These are phyloP conservation scores for Trichoderma sp. DNA, from an alignment of 2,329 filamentous ascomycete genomes.

Conservation along the genomic window DNA sequence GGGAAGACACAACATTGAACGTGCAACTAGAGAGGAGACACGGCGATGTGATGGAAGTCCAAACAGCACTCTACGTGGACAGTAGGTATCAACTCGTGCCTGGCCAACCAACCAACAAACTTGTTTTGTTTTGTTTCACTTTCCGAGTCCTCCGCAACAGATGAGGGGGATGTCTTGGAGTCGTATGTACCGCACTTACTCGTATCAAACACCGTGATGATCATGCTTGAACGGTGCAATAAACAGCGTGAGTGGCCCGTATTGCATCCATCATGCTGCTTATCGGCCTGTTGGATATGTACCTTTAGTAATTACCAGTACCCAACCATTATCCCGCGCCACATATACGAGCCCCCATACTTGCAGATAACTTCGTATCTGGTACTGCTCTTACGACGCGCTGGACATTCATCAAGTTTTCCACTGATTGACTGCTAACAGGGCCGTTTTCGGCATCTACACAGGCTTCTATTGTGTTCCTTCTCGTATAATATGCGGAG, in stretches of 20 bases:
- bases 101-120: not conserved
- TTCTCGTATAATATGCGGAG: not conserved
- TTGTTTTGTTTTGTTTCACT: not conserved
- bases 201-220: not conserved
- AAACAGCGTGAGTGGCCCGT: not conserved
- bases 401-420: not conserved
- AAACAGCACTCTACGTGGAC: not conserved
- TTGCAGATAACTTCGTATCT: not conserved
- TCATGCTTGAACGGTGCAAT: not conserved
- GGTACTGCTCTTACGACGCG: not conserved
- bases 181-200: no score
- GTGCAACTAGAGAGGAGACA: not conserved
- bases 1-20: not conserved
- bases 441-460: not conserved
- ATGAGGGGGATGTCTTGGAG: not conserved
- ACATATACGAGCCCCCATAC: not conserved
- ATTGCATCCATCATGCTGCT: not conserved
- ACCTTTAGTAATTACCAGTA: not conserved
- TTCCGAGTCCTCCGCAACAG: not conserved
- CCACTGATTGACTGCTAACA: slow-evolving; percentile 3
- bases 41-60: not conserved
- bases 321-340: not conserved
- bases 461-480: not conserved
- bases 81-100: not conserved
- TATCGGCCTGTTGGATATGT: not conserved